These are phyloP conservation scores for Neurospora sp. DNA, from an alignment of 2,329 filamentous ascomycete genomes.

Conservation along the genomic window DNA sequence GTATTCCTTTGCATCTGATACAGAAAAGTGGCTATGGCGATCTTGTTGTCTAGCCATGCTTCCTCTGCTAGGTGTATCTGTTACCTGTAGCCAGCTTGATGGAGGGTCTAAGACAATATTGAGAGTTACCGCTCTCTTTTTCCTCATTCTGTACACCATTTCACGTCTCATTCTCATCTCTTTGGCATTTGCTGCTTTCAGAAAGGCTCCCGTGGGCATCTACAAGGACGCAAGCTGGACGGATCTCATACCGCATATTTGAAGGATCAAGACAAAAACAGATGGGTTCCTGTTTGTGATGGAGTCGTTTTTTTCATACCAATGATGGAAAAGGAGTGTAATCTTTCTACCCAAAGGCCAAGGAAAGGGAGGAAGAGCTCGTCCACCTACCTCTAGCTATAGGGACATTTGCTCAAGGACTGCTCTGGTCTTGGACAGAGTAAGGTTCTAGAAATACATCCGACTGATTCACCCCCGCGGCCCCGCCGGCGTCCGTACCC, in stretches of 20 bases:
- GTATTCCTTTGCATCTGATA: neutral
- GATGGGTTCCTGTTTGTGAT: accelerated
- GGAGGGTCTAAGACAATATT: no score
- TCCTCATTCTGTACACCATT: neutral
- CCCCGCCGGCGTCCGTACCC: no score
- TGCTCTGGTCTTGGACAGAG: no score
- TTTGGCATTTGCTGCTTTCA: neutral
- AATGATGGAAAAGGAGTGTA: neutral
- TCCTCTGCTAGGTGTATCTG: neutral
- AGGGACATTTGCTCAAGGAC: no score
- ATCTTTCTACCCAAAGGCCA: no score
- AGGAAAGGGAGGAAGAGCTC: no score
- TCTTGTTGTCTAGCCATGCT: neutral
- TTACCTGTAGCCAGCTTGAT: no score
- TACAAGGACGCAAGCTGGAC: neutral
- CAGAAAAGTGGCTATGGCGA: neutral
- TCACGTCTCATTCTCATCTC: neutral
- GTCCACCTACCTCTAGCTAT: no score
- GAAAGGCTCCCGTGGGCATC: neutral
- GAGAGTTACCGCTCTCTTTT: neutral
- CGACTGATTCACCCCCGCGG: no score
- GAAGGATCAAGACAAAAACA: neutral
- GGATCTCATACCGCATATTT: neutral
- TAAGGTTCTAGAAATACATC: no score
- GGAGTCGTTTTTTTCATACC: neutral